Evolutionary conservation across 2,329 filamentous ascomycete genomes (phyloP), one percentile per base, ranked within the genome.

Genomic region (Biscogniauxia marginata): DNA sequence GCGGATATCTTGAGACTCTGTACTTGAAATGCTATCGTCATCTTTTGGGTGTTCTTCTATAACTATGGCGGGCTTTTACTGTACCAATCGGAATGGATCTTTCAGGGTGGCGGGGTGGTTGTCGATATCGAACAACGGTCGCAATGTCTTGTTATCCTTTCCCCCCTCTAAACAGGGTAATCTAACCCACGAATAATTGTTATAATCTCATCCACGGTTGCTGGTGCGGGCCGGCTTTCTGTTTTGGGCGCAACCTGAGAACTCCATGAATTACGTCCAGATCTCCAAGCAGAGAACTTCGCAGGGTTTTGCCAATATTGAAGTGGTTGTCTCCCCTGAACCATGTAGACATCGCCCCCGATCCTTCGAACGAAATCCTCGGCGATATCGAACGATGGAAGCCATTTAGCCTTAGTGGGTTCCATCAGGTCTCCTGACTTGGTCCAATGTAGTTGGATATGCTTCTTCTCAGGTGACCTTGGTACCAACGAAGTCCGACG

Each of bases 1-100:
- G 58, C 60, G 23, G 56, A 58, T 19, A 61, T 64, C 49, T 44
- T 64, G 45, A 62, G 59, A 47, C 49, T 63, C 54, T 63, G 53
- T 24, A 56, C 56, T 46, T 39, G 18, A 46, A 16, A 4, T 46
- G 44, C 18, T 57, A 49, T 56, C 24, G 20, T 51, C 46, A 56
- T 53, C 20, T 50, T 44, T 49, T 49, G 16, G 55, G 49, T 47
- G 46, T 45, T 34, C 30, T 34, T 34, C 30, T n/a, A 39, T 39
- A 39, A 39, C 6, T 39, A 39, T n/a, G 30, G 30, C 30, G 30
- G 30, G 9, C 9, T 11, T 16, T 39, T 16, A 25, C 11, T 39
- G 30, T 39, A n/a, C 9, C 30, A 39, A 39, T 16, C n/a, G 30
- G 30, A 39, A 16, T n/a, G 13, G 30, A 9, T 2, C 30, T 39